phyloP scores from a whole-genome alignment of 768 basidiomycete genomes.

The Leucosporidium scottii region DNA sequence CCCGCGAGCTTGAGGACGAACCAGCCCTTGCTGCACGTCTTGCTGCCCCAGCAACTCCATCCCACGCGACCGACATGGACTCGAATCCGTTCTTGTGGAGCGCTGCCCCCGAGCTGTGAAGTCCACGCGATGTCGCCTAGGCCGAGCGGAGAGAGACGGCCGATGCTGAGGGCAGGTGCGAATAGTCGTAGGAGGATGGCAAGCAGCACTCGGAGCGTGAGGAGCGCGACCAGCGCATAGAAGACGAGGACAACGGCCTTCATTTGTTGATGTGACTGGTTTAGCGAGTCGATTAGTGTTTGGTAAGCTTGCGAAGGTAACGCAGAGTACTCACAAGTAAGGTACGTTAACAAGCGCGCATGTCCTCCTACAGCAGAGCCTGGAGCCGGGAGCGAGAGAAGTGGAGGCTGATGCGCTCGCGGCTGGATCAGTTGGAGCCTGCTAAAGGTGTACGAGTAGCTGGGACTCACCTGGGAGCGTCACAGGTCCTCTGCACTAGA shows the following conservation, averaged over 20 bases:
- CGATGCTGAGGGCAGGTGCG: conserved; percentile 11
- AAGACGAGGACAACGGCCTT: background rate
- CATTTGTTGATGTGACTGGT: conserved; percentile 1
- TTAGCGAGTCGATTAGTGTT: background rate
- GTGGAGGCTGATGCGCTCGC: too few species aligned
- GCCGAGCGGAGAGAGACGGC: conserved; percentile 10
- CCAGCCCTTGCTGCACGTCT: conserved; percentile 17
- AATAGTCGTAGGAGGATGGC: conserved; percentile 17
- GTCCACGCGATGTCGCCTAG: conserved; percentile 18
- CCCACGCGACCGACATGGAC: conserved; percentile 15
- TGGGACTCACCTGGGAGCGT: too few species aligned
- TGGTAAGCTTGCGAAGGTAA: too few species aligned
- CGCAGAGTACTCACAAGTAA: too few species aligned
- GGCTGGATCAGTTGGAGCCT: too few species aligned
- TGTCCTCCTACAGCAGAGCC: too few species aligned
- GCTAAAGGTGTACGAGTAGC: too few species aligned
- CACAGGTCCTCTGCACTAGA: too few species aligned
- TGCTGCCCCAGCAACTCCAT: conserved; percentile 1
- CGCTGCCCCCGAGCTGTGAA: background rate
- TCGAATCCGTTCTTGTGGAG: background rate
- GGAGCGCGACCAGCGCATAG: background rate
- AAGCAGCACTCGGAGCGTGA: conserved; percentile 11
- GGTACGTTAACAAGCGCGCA: too few species aligned
- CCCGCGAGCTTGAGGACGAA: conserved; percentile 10
- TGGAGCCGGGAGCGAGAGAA: too few species aligned